phyloP scores from a whole-genome alignment of 2,329 filamentous ascomycete species.

The Colletotrichum tamarilloi region DNA sequence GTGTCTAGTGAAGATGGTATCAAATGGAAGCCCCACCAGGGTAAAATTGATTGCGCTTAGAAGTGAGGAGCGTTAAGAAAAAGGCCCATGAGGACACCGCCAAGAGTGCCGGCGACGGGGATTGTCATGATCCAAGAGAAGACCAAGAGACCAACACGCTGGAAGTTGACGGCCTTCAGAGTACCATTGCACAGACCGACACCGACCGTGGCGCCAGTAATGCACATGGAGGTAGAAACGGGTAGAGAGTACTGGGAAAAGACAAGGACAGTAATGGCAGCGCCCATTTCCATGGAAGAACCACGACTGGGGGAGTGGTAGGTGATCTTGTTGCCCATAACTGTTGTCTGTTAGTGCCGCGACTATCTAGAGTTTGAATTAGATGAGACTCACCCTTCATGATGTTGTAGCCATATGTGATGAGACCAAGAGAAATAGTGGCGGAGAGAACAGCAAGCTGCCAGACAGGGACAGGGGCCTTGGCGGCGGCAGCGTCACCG shows the following conservation, averaged over 20 bases:
- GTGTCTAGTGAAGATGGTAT: conserved; percentile 15
- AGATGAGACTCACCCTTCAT: conserved; percentile 72
- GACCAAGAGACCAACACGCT: conserved; percentile 75
- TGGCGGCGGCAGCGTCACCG: conserved; percentile 68
- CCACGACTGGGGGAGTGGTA: conserved; percentile 70
- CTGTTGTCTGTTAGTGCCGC: conserved; percentile 49
- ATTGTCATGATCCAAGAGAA: conserved; percentile 72
- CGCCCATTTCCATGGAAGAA: conserved; percentile 84
- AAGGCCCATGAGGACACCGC: conserved; percentile 53
- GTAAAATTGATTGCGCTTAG: conserved; percentile 11
- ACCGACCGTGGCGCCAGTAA: conserved; percentile 82
- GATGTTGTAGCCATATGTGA: conserved; percentile 86
- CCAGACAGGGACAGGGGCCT: conserved; percentile 78
- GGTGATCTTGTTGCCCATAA: conserved; percentile 86
- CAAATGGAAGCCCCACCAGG: neutral
- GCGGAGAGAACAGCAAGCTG: conserved; percentile 77
- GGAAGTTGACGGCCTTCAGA: conserved; percentile 79
- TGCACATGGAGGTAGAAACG: conserved; percentile 83
- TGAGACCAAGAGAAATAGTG: conserved; percentile 73
- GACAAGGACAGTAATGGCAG: conserved; percentile 79
- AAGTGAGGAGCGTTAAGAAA: conserved; percentile 50
- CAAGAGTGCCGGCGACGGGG: conserved; percentile 54
- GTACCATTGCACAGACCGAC: conserved; percentile 83
- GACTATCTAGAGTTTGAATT: neutral
- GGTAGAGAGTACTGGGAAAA: conserved; percentile 81